These are phyloP conservation scores for Boletus rufocinnamomeus DNA, from an alignment of 768 basidiomycete species.

Conservation along the genomic window DNA sequence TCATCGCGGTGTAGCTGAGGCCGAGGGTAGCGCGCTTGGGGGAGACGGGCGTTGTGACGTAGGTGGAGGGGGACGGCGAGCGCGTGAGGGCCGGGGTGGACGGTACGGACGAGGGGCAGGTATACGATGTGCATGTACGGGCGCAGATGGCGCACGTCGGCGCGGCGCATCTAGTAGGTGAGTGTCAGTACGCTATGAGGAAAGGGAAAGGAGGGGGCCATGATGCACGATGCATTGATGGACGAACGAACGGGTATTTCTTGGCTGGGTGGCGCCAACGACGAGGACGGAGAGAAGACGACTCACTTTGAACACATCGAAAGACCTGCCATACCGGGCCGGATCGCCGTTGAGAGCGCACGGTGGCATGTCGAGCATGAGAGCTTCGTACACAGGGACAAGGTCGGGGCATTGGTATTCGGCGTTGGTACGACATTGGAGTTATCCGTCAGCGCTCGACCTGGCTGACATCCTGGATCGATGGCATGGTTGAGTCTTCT, in stretches of 20 bases:
- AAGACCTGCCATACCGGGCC: conserved; percentile 16
- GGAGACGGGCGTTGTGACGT: conserved; percentile 18
- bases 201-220: neutral
- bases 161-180: conserved; percentile 32
- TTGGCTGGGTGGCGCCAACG: neutral
- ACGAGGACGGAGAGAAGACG: neutral
- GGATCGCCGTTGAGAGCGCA: conserved; percentile 21
- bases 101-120: conserved; percentile 34
- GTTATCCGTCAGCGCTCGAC: conserved; percentile 21
- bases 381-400: conserved; percentile 14
- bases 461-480: conserved; percentile 18
- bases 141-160: conserved; percentile 40
- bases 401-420: neutral
- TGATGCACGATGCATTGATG: neutral
- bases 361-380: conserved; percentile 37
- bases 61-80: conserved; percentile 32
- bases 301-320: conserved; percentile 28
- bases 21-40: conserved; percentile 33
- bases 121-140: conserved; percentile 39
- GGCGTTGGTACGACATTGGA: conserved; percentile 17
- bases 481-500: conserved; percentile 24
- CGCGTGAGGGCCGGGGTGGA: conserved; percentile 40
- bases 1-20: conserved; percentile 26
- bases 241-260: neutral
- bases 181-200: conserved; percentile 8